These are phyloP conservation scores for Acacia pycnantha DNA, from an alignment of 331 rosid species.

Conservation along the genomic window DNA sequence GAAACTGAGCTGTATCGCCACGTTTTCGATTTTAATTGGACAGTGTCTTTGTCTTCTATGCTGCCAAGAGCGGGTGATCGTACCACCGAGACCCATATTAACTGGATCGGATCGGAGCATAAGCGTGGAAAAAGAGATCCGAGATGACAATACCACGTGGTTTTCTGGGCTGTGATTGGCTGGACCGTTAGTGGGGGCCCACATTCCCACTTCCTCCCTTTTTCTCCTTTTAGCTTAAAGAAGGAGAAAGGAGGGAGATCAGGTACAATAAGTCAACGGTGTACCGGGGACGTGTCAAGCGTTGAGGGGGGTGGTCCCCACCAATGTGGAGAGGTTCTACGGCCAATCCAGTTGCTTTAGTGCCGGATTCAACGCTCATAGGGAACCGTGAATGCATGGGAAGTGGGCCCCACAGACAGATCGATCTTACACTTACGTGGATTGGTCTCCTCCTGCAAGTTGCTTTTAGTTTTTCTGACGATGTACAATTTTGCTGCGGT, in stretches of 20 bases:
- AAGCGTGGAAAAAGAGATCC: background rate
- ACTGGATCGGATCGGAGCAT: background rate
- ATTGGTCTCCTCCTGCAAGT: background rate
- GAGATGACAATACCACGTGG: conserved; percentile 38
- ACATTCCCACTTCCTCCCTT: background rate
- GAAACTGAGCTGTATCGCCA: background rate
- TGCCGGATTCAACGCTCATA: conserved; percentile 13
- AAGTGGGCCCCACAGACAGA: conserved; percentile 24
- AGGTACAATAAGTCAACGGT: conserved; percentile 28
- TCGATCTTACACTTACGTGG: conserved; percentile 6
- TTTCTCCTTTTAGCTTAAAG: background rate
- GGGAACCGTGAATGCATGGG: conserved; percentile 20
- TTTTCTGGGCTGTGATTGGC: conserved; percentile 22
- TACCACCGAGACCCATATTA: background rate
- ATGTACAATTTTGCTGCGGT: background rate
- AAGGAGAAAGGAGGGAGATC: background rate
- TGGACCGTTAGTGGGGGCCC: conserved; percentile 10
- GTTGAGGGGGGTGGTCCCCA: conserved; percentile 13
- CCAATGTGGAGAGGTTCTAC: background rate
- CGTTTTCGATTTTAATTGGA: accelerated
- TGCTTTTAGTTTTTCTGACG: background rate
- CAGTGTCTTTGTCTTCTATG: background rate
- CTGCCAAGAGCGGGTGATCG: background rate
- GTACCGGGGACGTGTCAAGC: conserved; percentile 22
- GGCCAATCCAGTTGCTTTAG: conserved; percentile 13